These are phyloP conservation scores for Alternaria arbusti DNA, from an alignment of 2,329 filamentous ascomycete species.

Conservation along the genomic window DNA sequence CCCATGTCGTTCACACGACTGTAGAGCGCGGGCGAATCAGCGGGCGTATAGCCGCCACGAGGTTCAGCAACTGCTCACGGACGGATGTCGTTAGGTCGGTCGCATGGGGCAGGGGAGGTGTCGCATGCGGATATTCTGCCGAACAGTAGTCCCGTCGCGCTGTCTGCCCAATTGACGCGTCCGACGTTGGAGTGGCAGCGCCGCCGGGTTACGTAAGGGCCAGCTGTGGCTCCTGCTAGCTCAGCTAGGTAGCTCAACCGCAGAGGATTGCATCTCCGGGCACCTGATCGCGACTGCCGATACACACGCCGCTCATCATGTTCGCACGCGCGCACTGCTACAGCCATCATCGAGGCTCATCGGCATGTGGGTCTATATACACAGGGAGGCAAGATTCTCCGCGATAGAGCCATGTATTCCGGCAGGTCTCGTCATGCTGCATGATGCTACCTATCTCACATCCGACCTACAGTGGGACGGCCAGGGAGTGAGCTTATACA, in stretches of 20 bases:
- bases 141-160: slow-evolving; percentile 8
- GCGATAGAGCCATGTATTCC: not conserved
- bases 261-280: slow-evolving; percentile 1
- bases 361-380: slow-evolving; percentile 3
- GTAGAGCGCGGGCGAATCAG: slow-evolving; percentile 31
- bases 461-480: slow-evolving; percentile 16
- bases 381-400: slow-evolving; percentile 1
- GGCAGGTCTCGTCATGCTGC: slow-evolving; percentile 12
- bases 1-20: slow-evolving; percentile 37
- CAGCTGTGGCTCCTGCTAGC: slow-evolving; percentile 9
- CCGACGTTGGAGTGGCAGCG: slow-evolving; percentile 9
- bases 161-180: slow-evolving; percentile 15
- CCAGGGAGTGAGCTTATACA: slow-evolving; percentile 6
- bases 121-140: slow-evolving; percentile 23
- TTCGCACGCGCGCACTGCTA: not conserved
- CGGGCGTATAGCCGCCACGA: slow-evolving; percentile 24
- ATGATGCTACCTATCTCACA: not conserved
- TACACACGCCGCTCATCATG: not conserved
- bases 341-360: not conserved
- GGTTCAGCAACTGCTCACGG: slow-evolving; percentile 16
- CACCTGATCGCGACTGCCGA: slow-evolving; percentile 6
- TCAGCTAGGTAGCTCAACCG: slow-evolving; percentile 17
- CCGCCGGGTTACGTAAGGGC: slow-evolving; percentile 19
- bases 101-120: slow-evolving; percentile 9
- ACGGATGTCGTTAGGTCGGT: slow-evolving; percentile 18